A percentile compares a stretch with the other conserved stretches of the same genome.
phyloP scores from a whole-genome alignment of 2,329 filamentous ascomycete species.

The Myriosclerotinia scirpicola region DNA sequence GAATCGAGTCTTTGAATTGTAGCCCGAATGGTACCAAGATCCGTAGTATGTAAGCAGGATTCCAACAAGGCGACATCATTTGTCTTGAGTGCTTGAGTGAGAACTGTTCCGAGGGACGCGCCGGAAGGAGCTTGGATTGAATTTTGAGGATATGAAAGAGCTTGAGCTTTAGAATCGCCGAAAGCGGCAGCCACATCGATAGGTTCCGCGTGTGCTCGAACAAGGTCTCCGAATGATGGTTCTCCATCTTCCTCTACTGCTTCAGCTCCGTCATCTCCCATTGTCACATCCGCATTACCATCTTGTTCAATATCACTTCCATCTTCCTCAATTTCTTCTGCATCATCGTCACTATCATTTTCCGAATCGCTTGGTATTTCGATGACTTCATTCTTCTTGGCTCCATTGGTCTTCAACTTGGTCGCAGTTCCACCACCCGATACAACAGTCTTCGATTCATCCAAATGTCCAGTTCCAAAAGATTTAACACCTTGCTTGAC shows the following conservation, averaged over 20 bases:
- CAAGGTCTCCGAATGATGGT: slow-evolving; percentile 84
- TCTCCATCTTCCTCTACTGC: slow-evolving; percentile 40
- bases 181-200: slow-evolving; percentile 72
- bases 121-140: slow-evolving; percentile 55
- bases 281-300: slow-evolving; percentile 43
- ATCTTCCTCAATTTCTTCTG: slow-evolving; percentile 47
- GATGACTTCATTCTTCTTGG: slow-evolving; percentile 43
- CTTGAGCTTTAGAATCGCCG: slow-evolving; percentile 40
- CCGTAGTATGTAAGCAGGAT: slow-evolving; percentile 81
- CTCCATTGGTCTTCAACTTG: slow-evolving; percentile 30
- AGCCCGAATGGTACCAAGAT: slow-evolving; percentile 74
- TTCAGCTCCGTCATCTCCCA: slow-evolving; percentile 44
- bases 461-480: slow-evolving; percentile 51
- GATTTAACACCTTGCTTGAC: slow-evolving; percentile 55
- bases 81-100: slow-evolving; percentile 87
- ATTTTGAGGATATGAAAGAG: slow-evolving; percentile 33
- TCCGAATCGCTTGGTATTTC: slow-evolving; percentile 58
- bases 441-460: slow-evolving; percentile 59
- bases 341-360: slow-evolving; percentile 45
- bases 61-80: slow-evolving; percentile 89
- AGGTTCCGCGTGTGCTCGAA: slow-evolving; percentile 67
- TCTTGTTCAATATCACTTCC: slow-evolving; percentile 50
- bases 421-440: slow-evolving; percentile 40
- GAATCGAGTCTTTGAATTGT: slow-evolving; percentile 92
- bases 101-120: slow-evolving; percentile 85